phyloP scores from a whole-genome alignment of 768 basidiomycete genomes.

The Trametes villosa region DNA sequence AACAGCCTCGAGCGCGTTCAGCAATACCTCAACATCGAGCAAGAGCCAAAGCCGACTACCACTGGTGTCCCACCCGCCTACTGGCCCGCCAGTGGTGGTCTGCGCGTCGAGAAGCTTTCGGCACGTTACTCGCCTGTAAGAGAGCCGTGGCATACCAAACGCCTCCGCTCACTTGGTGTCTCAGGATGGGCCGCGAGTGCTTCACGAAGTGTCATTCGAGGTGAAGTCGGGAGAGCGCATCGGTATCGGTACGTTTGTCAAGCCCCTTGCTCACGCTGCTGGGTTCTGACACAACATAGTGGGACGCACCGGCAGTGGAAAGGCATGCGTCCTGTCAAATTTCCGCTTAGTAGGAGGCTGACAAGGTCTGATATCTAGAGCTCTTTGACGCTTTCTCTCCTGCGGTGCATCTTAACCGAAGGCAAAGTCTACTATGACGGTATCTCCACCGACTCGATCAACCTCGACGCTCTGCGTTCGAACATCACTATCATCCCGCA shows the following conservation, averaged over 20 bases:
- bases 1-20: slow-evolving; percentile 52
- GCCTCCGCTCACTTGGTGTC: slow-evolving; percentile 9
- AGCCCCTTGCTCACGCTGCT: background rate
- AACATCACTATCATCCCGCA: slow-evolving; percentile 65
- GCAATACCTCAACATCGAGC: slow-evolving; percentile 59
- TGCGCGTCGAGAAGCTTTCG: slow-evolving; percentile 53
- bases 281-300: slow-evolving; percentile 29
- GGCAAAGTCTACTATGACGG: slow-evolving; percentile 58
- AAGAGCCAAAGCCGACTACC: slow-evolving; percentile 42
- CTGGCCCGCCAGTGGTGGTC: slow-evolving; percentile 61
- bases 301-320: slow-evolving; percentile 60
- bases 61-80: slow-evolving; percentile 57
- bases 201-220: slow-evolving; percentile 51
- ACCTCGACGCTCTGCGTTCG: slow-evolving; percentile 54
- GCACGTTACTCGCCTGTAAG: slow-evolving; percentile 47
- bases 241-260: slow-evolving; percentile 31
- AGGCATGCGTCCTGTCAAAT: slow-evolving; percentile 29
- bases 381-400: slow-evolving; percentile 53
- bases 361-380: slow-evolving; percentile 33
- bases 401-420: slow-evolving; percentile 54
- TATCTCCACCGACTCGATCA: slow-evolving; percentile 46
- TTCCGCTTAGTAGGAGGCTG: slow-evolving; percentile 5
- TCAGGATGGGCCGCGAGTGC: slow-evolving; percentile 52
- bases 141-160: background rate
- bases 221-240: slow-evolving; percentile 58